These are phyloP conservation scores for Xylaria longipes DNA, from an alignment of 495 filamentous ascomycete species.

Conservation along the genomic window DNA sequence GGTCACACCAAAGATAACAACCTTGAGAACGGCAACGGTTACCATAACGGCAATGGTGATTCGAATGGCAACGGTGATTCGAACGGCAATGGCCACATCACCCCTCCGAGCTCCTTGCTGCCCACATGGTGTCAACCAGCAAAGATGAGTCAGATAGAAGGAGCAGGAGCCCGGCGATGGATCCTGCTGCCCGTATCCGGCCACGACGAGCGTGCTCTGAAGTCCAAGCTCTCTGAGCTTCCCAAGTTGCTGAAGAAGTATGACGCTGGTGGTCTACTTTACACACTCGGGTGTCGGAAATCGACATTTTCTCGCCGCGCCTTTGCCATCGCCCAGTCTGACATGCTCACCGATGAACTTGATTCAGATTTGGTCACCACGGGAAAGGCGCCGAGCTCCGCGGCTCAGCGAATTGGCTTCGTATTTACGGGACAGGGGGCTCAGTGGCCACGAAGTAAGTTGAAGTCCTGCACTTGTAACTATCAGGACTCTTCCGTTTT, in stretches of 20 bases:
- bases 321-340: conserved; percentile 35
- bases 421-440: conserved; percentile 24
- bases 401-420: background rate
- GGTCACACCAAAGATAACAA: too few relatives aligned
- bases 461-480: too few relatives aligned
- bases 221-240: conserved; percentile 36
- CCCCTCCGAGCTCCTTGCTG: background rate
- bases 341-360: background rate
- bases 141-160: background rate
- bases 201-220: conserved; percentile 38
- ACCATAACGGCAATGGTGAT: too few relatives aligned
- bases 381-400: conserved; percentile 11
- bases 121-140: background rate
- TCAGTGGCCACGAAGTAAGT: conserved; percentile 12
- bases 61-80: too few relatives aligned
- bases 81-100: background rate
- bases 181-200: conserved; percentile 40
- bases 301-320: conserved; percentile 30
- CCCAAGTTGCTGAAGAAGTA: conserved; percentile 30
- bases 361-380: background rate
- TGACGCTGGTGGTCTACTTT: conserved; percentile 41
- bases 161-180: conserved; percentile 17
- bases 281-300: conserved; percentile 41
- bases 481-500: too few relatives aligned
- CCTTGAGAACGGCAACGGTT: background rate